Evolutionary conservation across 352 stramenopile species (phyloP), one percentile per base, ranked within the genome.

Genomic region (Phytophthora ohioensis): DNA sequence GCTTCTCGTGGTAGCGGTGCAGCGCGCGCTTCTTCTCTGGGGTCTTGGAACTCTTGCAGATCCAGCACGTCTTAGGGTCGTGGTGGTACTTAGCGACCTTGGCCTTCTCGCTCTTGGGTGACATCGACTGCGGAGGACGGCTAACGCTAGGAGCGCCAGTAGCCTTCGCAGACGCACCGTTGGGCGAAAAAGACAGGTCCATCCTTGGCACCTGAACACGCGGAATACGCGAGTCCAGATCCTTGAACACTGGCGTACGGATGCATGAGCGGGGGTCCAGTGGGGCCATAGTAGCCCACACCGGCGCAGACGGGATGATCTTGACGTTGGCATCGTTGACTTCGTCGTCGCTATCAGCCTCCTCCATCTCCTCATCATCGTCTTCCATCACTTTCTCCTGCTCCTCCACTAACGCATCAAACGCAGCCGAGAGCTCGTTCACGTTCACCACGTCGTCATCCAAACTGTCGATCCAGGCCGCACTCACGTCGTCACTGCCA

Each of bases 41-140:
- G 47, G 87, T 91, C 78, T 94, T 95, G 47, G 76, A 80, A 49
- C 85, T 93, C 81, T 94, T 94, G 84, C 88, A 95, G 63, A 95
- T 92, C 88, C 88, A 95, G 84, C 88, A 95, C 59, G 82, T 89
- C 61, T 79, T 73, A 12, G 87, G 67, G 73, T 94, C 80, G 71
- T 95, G 88, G 30, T 79, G 64, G 75, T 93, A 94, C 61, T 77
- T 73, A 3, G 73, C 52, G 35, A 78, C 52, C 58, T 89, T 94
- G 49, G 76, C 72, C 41, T 80, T 76, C 74, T 79, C 71, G 9
- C 59, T 62, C 77, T 82, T 88, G 3, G 84, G 80, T 38, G 81
- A 92, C 67, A 87, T 74, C 27, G 67, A 74, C 68, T 72, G 55
- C 38, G 30, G 48, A 12, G 53, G 45, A 21, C 57, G 71, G 13